Conservation (phyloP, 1,139 yeast species). For the Candida tropicalis region DNA sequence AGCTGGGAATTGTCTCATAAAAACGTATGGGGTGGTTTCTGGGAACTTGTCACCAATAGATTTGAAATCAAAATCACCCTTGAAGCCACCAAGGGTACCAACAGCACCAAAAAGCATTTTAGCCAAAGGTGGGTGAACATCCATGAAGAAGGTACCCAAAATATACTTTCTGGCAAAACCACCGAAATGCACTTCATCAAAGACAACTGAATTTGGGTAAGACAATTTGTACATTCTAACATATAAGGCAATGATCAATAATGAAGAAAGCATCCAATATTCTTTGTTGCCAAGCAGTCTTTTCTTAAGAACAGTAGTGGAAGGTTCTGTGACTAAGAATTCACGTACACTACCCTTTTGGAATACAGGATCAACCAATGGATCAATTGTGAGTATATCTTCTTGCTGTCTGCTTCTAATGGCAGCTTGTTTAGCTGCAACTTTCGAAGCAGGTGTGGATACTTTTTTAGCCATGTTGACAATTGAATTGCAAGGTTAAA, state of each 20-base stretch:
- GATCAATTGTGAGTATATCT: conserved; percentile 14
- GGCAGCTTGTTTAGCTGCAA: conserved; percentile 15
- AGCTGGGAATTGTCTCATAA: conserved; percentile 89
- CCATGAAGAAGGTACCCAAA: conserved; percentile 77
- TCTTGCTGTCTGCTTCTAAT: conserved; percentile 11
- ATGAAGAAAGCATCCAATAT: conserved; percentile 39
- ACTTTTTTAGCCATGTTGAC: conserved; percentile 3
- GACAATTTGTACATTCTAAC: conserved; percentile 42
- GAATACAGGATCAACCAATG: conserved; percentile 29
- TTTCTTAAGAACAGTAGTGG: conserved; percentile 21
- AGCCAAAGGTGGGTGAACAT: conserved; percentile 93
- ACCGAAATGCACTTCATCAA: conserved; percentile 57
- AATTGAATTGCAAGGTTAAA: neutral
- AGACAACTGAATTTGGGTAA: conserved; percentile 37
- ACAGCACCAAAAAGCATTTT: conserved; percentile 85
- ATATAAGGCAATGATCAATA: conserved; percentile 55
- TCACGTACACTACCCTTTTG: conserved; percentile 31
- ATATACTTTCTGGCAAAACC: conserved; percentile 79
- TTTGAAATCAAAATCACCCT: conserved; percentile 73
- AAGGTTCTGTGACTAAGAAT: conserved; percentile 32
- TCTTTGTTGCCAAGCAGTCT: conserved; percentile 30
- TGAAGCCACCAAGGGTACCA: conserved; percentile 71
- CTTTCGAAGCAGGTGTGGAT: conserved; percentile 8
- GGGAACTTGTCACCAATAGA: conserved; percentile 71
- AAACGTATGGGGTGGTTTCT: conserved; percentile 63